Percentiles rank a stretch among this genome's conserved stretches.
Evolutionary conservation across 345 rosid species (phyloP).

Genomic region (thale cress (Arabidopsis thaliana)): TAIR10.1 NC_003070.9:29714001-29714500

Average conservation of each 20-base stretch:
- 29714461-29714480: slow-evolving; percentile 72
- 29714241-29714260: slow-evolving; percentile 54
- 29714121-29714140: slow-evolving; percentile 63
- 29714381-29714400: slow-evolving; percentile 83
- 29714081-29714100: slow-evolving; percentile 58
- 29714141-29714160: slow-evolving; percentile 44
- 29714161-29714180: slow-evolving; percentile 50
- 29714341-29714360: slow-evolving; percentile 54
- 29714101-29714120: slow-evolving; percentile 76
- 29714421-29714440: slow-evolving; percentile 77
- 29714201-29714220: slow-evolving; percentile 63
- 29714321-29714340: slow-evolving; percentile 64
- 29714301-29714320: slow-evolving; percentile 57
- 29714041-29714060: slow-evolving; percentile 57
- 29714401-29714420: slow-evolving; percentile 77
- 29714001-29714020: slow-evolving; percentile 43
- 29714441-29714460: slow-evolving; percentile 73
- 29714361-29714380: slow-evolving; percentile 52
- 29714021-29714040: slow-evolving; percentile 75
- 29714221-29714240: slow-evolving; percentile 27
- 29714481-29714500: slow-evolving; percentile 16
- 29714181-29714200: slow-evolving; percentile 48
- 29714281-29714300: slow-evolving; percentile 49
- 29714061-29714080: not conserved
- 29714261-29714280: slow-evolving; percentile 60